phyloP scores from a whole-genome alignment of 306 rosid genomes.

The Glycyrrhiza uralensis region DNA sequence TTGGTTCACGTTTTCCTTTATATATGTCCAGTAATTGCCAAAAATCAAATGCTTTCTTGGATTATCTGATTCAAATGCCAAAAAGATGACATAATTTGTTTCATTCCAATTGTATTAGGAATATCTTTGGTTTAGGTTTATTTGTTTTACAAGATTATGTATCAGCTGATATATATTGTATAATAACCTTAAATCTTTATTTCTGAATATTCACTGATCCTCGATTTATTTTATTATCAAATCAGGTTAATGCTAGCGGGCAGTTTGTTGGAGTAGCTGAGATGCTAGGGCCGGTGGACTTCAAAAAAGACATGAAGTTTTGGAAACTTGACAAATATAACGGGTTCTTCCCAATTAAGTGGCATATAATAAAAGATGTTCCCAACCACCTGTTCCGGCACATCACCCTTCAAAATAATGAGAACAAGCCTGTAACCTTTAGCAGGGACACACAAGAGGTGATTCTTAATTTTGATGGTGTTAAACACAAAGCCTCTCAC shows the following conservation, averaged over 20 bases:
- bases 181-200: neutral
- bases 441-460: constrained; percentile 96
- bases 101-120: neutral
- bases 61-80: neutral
- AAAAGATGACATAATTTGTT: neutral
- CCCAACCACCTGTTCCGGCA: constrained; percentile 62
- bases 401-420: constrained; percentile 64
- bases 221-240: neutral
- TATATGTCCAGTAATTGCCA: neutral
- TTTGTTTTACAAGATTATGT: neutral
- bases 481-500: neutral
- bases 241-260: constrained; percentile 78
- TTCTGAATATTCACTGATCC: neutral
- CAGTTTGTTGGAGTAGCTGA: constrained; percentile 90
- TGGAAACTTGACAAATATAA: constrained; percentile 77
- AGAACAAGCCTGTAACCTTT: constrained; percentile 64
- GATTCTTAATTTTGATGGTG: constrained; percentile 18
- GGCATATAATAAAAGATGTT: constrained; percentile 80
- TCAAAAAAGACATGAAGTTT: constrained; percentile 68
- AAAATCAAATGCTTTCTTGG: constrained; percentile 3
- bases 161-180: constrained; percentile 3
- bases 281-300: constrained; percentile 79
- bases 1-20: neutral
- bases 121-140: neutral
- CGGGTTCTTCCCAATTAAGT: constrained; percentile 81